phyloP scores from a whole-genome alignment of 768 basidiomycete genomes.

The Trametes cubensis region DNA sequence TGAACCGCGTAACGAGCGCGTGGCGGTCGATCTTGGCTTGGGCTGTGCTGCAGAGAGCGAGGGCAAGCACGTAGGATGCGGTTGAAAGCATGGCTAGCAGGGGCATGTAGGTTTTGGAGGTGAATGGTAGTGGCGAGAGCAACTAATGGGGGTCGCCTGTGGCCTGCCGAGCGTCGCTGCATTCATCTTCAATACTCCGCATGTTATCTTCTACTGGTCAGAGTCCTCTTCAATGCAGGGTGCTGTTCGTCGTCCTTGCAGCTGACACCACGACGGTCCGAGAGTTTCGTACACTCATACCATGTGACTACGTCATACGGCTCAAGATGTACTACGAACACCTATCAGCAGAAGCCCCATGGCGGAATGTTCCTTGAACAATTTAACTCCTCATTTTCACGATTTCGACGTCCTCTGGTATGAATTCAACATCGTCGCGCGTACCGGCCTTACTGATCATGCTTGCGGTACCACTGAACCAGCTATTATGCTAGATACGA shows the following conservation, averaged over 20 bases:
- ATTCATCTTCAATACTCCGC: not conserved
- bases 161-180: not conserved
- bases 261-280: slow-evolving; percentile 11
- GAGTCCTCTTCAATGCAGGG: not conserved
- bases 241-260: not conserved
- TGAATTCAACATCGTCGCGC: too few relatives aligned
- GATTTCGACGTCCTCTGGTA: too few relatives aligned
- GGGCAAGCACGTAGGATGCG: not conserved
- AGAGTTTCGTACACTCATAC: not conserved
- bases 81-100: not conserved
- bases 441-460: too few relatives aligned
- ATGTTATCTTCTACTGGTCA: not conserved
- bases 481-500: too few relatives aligned
- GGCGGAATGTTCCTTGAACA: not conserved
- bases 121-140: not conserved
- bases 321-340: too few relatives aligned
- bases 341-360: too few relatives aligned
- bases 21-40: slow-evolving; percentile 34
- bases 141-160: not conserved
- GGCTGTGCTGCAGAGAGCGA: not conserved
- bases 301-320: slow-evolving; percentile 12
- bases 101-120: not conserved
- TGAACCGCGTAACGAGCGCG: slow-evolving; percentile 50
- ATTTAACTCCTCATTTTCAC: too few relatives aligned
- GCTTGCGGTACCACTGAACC: too few relatives aligned